A percentile compares a stretch with the other conserved stretches of the same genome.
Evolutionary conservation across 2,329 filamentous ascomycete genomes (phyloP).

Genomic region (Penicillium decumbens): DNA sequence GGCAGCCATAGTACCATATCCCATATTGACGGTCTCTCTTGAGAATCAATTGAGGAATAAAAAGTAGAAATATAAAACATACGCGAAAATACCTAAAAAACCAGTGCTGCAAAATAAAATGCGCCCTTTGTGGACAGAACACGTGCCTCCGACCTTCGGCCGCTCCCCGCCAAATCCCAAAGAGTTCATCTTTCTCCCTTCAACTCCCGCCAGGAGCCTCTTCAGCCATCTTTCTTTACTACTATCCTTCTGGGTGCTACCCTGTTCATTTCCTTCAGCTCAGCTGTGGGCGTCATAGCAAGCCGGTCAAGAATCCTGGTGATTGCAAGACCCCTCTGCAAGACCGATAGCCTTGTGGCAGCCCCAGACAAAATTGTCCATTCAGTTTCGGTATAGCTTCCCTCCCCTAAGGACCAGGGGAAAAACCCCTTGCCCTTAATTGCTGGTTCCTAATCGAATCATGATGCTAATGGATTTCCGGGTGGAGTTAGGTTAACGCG

Average conservation of each 20-base stretch:
- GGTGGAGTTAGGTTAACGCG: conserved; percentile 11
- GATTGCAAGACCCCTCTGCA: conserved; percentile 13
- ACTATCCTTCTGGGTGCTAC: background rate
- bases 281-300: conserved; percentile 9
- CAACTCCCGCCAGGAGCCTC: conserved; percentile 11
- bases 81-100: background rate
- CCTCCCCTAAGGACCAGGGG: background rate
- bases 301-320: conserved; percentile 16
- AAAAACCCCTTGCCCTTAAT: background rate
- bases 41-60: background rate
- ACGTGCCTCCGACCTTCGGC: conserved; percentile 32
- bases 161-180: conserved; percentile 21
- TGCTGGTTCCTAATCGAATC: background rate
- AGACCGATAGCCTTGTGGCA: conserved; percentile 9
- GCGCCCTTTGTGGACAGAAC: conserved; percentile 13
- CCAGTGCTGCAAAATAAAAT: background rate
- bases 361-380: conserved; percentile 8
- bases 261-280: background rate
- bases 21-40: conserved; percentile 1
- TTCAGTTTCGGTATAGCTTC: conserved; percentile 4
- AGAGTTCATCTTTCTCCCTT: conserved; percentile 10
- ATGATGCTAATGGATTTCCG: conserved; percentile 2
- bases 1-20: conserved; percentile 4
- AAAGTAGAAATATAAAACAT: background rate
- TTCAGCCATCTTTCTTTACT: conserved; percentile 6